Evolutionary conservation across 768 basidiomycete genomes (phyloP).

Genomic region (Chalciporus chontae): DNA sequence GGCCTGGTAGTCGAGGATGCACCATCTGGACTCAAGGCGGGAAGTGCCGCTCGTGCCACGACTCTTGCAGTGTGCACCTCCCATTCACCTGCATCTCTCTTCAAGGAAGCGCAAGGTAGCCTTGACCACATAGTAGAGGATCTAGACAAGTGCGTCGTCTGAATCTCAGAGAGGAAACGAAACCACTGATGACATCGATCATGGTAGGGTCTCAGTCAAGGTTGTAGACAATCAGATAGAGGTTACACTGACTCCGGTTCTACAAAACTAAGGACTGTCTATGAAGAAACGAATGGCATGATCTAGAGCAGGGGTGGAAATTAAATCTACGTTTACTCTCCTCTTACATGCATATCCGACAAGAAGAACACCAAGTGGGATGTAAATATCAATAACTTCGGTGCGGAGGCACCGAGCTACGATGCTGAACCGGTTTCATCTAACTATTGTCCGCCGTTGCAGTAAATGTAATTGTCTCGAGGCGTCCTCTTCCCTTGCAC

Average conservation of each 20-base stretch:
- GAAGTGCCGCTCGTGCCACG: constrained; percentile 68
- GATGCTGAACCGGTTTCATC: neutral
- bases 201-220: constrained; percentile 18
- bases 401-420: no score
- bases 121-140: constrained; percentile 69
- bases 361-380: neutral
- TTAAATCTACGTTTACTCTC: neutral
- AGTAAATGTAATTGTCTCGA: constrained; percentile 79
- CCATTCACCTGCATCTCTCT: constrained; percentile 50
- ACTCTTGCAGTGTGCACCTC: constrained; percentile 86
- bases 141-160: constrained; percentile 53
- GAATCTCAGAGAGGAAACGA: neutral
- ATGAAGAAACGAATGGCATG: neutral
- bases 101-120: constrained; percentile 35
- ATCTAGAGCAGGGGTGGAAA: neutral
- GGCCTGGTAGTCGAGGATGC: constrained; percentile 91
- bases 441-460: constrained; percentile 45
- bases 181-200: neutral
- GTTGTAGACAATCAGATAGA: constrained; percentile 21
- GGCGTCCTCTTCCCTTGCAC: constrained; percentile 79
- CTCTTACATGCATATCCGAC: neutral
- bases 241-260: constrained; percentile 12
- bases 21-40: constrained; percentile 74
- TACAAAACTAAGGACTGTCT: constrained; percentile 7
- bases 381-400: no score